phyloP scores from a whole-genome alignment of 2,329 filamentous ascomycete species.

The Parascedosporium putredinis region DNA sequence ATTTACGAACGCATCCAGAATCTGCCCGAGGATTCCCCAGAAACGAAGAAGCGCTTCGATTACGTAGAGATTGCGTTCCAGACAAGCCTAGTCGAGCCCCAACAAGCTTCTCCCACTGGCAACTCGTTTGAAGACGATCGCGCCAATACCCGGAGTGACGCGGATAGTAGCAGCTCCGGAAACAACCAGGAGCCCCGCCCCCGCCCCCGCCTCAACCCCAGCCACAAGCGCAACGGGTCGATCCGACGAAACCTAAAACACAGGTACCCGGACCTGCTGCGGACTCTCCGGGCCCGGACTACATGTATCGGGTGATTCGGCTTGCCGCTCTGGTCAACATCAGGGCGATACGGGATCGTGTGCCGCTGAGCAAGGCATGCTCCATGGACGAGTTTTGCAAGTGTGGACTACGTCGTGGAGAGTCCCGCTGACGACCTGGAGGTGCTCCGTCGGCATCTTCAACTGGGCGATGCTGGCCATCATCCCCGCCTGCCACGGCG shows the following conservation, averaged over 20 bases:
- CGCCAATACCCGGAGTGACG: neutral
- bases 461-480: slow-evolving; percentile 36
- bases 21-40: slow-evolving; percentile 19
- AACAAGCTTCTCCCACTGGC: too few species aligned
- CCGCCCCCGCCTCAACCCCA: too few species aligned
- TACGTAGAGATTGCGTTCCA: slow-evolving; percentile 7
- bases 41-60: slow-evolving; percentile 8
- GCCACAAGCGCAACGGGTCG: too few species aligned
- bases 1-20: slow-evolving; percentile 27
- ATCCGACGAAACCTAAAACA: too few species aligned
- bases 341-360: slow-evolving; percentile 30
- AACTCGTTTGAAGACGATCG: neutral
- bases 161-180: too few species aligned
- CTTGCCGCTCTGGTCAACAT: slow-evolving; percentile 37
- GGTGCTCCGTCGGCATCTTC: slow-evolving; percentile 35
- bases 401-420: slow-evolving; percentile 39
- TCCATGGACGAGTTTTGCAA: slow-evolving; percentile 26
- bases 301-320: slow-evolving; percentile 36
- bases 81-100: neutral
- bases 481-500: slow-evolving; percentile 26
- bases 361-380: slow-evolving; percentile 30
- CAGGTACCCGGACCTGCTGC: slow-evolving; percentile 12
- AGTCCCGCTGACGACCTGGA: slow-evolving; percentile 34
- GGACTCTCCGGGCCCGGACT: slow-evolving; percentile 22
- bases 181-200: too few species aligned